A percentile compares a stretch with the other conserved stretches of the same genome.
Conservation (phyloP, 768 basidiomycete genomes). For the Hemileccinum rubropunctum region DNA sequence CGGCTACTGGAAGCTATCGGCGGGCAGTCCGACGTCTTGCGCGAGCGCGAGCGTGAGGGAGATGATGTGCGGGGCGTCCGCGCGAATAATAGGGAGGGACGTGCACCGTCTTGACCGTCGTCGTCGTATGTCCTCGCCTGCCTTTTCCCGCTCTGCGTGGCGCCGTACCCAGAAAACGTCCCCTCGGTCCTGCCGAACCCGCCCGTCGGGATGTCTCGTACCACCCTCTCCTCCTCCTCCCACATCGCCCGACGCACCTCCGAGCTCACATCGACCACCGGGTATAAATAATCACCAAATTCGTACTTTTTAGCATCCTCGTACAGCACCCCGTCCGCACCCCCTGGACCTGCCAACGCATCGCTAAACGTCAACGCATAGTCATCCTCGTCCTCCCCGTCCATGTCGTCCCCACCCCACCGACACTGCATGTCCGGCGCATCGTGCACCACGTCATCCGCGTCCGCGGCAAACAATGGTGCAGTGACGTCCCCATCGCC, state of each 20-base stretch:
- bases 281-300: conserved; percentile 91
- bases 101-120: not conserved
- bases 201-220: conserved; percentile 20
- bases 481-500: conserved; percentile 60
- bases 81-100: not conserved
- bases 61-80: conserved; percentile 3
- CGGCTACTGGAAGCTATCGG: conserved; percentile 6
- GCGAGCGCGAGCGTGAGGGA: conserved; percentile 8
- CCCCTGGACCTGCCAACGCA: conserved; percentile 47
- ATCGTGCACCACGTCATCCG: conserved; percentile 60
- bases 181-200: conserved; percentile 6
- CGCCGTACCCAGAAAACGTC: conserved; percentile 21
- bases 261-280: conserved; percentile 82
- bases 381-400: conserved; percentile 36
- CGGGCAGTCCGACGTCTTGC: conserved; percentile 5
- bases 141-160: conserved; percentile 20
- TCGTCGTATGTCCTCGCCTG: conserved; percentile 5
- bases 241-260: conserved; percentile 32
- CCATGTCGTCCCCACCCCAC: conserved; percentile 28
- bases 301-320: conserved; percentile 72
- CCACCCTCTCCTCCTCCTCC: conserved; percentile 30
- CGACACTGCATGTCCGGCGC: conserved; percentile 50
- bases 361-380: conserved; percentile 28
- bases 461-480: conserved; percentile 67
- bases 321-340: conserved; percentile 74